Percentiles rank a stretch among this genome's conserved stretches.
Evolutionary conservation across 305 asterid genomes (phyloP).

Genomic region (Rubia balearica): DNA sequence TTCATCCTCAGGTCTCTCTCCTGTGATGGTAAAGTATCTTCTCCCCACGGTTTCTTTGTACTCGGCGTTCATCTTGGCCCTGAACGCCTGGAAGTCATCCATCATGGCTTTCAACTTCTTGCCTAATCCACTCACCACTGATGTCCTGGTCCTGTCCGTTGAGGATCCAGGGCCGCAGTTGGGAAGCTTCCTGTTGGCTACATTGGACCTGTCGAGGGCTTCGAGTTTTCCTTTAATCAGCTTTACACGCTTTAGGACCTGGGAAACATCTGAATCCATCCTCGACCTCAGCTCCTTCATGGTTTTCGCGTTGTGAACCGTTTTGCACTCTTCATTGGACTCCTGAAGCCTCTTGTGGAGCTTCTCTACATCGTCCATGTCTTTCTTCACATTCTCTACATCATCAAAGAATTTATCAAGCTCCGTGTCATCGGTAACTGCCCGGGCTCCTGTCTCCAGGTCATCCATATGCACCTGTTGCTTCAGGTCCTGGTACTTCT

Average conservation of each 20-base stretch:
- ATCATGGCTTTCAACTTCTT: constrained; percentile 46
- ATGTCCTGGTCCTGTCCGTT: constrained; percentile 43
- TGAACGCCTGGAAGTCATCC: constrained; percentile 52
- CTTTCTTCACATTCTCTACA: constrained; percentile 47
- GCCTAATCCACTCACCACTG: constrained; percentile 47
- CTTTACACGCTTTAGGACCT: constrained; percentile 48
- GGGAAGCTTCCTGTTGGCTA: constrained; percentile 35
- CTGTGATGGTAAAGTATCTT: constrained; percentile 47
- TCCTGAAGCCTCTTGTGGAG: constrained; percentile 33
- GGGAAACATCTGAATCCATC: constrained; percentile 38
- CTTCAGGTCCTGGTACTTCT: constrained; percentile 43
- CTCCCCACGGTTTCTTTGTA: constrained; percentile 54
- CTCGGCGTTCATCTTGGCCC: constrained; percentile 51
- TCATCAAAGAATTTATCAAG: constrained; percentile 5
- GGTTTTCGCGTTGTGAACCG: constrained; percentile 29
- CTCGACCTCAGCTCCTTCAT: constrained; percentile 43
- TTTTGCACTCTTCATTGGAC: constrained; percentile 43
- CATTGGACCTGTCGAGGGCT: constrained; percentile 50
- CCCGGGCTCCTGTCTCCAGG: constrained; percentile 41
- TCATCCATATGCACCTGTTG: constrained; percentile 39
- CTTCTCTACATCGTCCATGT: constrained; percentile 36
- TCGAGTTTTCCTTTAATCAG: constrained; percentile 57
- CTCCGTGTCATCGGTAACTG: constrained; percentile 6
- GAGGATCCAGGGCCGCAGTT: constrained; percentile 46
- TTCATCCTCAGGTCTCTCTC: constrained; percentile 56